Base-by-base conservation (phyloP, 2,329 filamentous ascomycete genomes). In the Botryotinia globosa region DNA sequence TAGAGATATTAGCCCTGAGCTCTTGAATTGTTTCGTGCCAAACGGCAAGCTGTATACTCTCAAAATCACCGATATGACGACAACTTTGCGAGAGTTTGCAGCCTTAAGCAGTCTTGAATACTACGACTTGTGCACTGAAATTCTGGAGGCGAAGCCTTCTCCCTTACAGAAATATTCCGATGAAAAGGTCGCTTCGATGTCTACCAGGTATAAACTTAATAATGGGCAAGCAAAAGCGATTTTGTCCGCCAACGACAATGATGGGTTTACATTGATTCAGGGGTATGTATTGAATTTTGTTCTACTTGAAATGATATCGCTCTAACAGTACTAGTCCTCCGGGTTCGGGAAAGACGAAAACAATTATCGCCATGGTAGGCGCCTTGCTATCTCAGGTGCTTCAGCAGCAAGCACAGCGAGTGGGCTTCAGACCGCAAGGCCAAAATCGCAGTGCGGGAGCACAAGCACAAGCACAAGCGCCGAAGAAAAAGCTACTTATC, bases 301-400 rank as follows among this genome's bases (percentile, higher is more conserved):
- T 32, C n/a, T 68, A 22, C 9, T n/a, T 51, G 58, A 63, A 74
- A 73, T 74, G 74, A 75, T 69, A 82, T 81, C 76, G 77, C 65
- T 69, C 65, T 72, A 62, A 72, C 37, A 32, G 65, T 54, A 59
- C 22, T 72, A 91, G 93, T 72, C 96, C 96, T 68, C 96, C 96
- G 1, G 96, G 96, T 81, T 98, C 96, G 6, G 96, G 95, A 80
- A 99, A 99, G 84, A 99, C 96, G 0, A 99, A 99, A 82, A 99
- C 96, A 0, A 99, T 99, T 74, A 89, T 97, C 72, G 96, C 95
- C 45, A 97, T 99, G 86, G 94, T 98, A 37, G 96, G 96, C 51
- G 93, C 94, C 54, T 85, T 99, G 25, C 82, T 97, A 62, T 92
- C 90, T 9, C 87, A 74, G 51, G 77, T 84, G 84, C 73, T 81